Evolutionary conservation across 345 rosid genomes (phyloP).

Genomic region (Excoecaria agallocha): DNA sequence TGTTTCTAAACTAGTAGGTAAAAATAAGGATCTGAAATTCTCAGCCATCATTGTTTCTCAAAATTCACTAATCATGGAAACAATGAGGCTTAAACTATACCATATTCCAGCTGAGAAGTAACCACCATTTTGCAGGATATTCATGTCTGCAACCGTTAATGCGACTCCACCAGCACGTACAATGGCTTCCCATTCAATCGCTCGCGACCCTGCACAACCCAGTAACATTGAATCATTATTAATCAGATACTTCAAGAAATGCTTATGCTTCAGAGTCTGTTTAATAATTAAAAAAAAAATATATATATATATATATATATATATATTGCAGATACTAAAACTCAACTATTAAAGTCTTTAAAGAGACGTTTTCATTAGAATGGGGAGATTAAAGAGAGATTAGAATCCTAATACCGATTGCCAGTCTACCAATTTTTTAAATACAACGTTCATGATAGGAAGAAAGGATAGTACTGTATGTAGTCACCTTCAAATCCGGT

Average conservation of each 20-base stretch:
- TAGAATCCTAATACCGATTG: no score
- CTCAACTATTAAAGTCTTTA: no score
- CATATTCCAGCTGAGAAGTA: conserved; percentile 8
- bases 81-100: not conserved
- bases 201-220: conserved; percentile 55
- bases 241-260: not conserved
- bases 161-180: conserved; percentile 21
- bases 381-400: no score
- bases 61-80: conserved; percentile 19
- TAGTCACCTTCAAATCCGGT: conserved; percentile 71
- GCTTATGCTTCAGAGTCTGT: no score
- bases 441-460: not conserved
- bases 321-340: no score
- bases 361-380: no score
- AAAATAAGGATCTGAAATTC: conserved; percentile 11
- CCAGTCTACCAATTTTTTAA: no score
- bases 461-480: not conserved
- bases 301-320: no score
- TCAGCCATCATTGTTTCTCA: conserved; percentile 16
- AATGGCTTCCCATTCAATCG: conserved; percentile 25
- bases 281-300: no score
- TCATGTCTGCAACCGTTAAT: conserved; percentile 3
- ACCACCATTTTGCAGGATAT: not conserved
- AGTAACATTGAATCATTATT: not conserved
- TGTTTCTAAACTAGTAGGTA: conserved; percentile 14